Evolutionary conservation across 169 alveolate species (phyloP).

Genomic region (Plasmodium vinckei): DNA sequence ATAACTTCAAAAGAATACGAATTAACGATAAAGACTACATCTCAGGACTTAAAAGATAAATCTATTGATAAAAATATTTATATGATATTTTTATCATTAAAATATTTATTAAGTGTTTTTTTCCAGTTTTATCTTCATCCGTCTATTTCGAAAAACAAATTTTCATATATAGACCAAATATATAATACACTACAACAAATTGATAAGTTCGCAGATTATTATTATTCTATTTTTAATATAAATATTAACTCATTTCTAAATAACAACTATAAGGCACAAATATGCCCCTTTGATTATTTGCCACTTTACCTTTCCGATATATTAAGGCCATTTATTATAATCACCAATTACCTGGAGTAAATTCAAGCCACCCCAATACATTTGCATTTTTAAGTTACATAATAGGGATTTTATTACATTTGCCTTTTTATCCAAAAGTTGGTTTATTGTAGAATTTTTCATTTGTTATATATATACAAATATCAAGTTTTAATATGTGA

Average conservation of each 20-base stretch:
- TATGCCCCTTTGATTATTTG: constrained; percentile 39
- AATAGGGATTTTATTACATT: neutral
- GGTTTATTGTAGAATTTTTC: no score
- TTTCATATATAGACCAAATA: constrained; percentile 8
- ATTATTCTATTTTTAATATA: constrained; percentile 55
- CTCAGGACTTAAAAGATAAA: constrained; percentile 20
- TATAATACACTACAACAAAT: constrained; percentile 9
- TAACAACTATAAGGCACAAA: constrained; percentile 38
- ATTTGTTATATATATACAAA: no score
- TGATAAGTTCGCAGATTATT: constrained; percentile 45
- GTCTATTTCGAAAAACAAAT: neutral
- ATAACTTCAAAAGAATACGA: constrained; percentile 26
- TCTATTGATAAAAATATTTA: constrained; percentile 23
- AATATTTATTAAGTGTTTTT: constrained; percentile 34
- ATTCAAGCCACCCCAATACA: neutral
- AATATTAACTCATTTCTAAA: constrained; percentile 42
- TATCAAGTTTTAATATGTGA: no score
- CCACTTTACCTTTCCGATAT: constrained; percentile 62
- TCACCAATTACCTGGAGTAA: constrained; percentile 39
- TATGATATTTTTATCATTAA: constrained; percentile 38
- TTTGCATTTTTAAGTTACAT: neutral
- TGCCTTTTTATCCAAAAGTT: neutral
- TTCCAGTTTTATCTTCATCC: constrained; percentile 33
- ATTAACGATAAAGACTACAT: constrained; percentile 11
- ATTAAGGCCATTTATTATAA: constrained; percentile 71